A percentile compares a stretch with the other conserved stretches of the same genome.
These are phyloP conservation scores for Nakazawaea wyomingensis DNA, from an alignment of 805 yeast species.

Conservation along the genomic window DNA sequence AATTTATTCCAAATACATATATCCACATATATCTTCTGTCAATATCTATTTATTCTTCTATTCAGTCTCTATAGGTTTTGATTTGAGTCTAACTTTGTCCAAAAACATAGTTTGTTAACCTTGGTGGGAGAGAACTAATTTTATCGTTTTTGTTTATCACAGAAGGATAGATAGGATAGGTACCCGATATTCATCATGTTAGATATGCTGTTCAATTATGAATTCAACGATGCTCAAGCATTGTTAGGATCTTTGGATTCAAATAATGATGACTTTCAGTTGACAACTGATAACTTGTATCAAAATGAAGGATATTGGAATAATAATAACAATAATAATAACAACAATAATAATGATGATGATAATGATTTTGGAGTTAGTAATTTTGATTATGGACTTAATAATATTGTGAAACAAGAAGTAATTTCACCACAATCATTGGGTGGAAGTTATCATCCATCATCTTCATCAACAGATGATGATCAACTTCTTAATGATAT, in stretches of 20 bases:
- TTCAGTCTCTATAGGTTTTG: too few relatives aligned
- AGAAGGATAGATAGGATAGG: too few relatives aligned
- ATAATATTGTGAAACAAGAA: slow-evolving; percentile 1
- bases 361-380: too few relatives aligned
- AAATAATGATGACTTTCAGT: slow-evolving; percentile 6
- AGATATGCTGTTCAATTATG: slow-evolving; percentile 19
- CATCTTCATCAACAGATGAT: not conserved
- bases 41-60: too few relatives aligned
- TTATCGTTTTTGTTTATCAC: too few relatives aligned
- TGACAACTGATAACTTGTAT: slow-evolving; percentile 5
- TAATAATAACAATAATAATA: not conserved
- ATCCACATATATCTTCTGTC: too few relatives aligned
- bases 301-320: slow-evolving; percentile 10
- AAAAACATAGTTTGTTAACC: too few relatives aligned
- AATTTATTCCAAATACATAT: too few relatives aligned
- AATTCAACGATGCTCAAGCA: slow-evolving; percentile 24
- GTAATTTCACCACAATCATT: slow-evolving; percentile 8
- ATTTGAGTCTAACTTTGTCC: too few relatives aligned
- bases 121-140: too few relatives aligned
- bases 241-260: slow-evolving; percentile 21
- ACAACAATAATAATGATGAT: not conserved
- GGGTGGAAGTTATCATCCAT: not conserved
- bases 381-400: not conserved
- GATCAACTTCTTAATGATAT: slow-evolving; percentile 4
- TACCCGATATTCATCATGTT: too few relatives aligned